Evolutionary conservation across 108 stramenopile genomes (phyloP).

Genomic region (Discostella pseudostelligera): DNA sequence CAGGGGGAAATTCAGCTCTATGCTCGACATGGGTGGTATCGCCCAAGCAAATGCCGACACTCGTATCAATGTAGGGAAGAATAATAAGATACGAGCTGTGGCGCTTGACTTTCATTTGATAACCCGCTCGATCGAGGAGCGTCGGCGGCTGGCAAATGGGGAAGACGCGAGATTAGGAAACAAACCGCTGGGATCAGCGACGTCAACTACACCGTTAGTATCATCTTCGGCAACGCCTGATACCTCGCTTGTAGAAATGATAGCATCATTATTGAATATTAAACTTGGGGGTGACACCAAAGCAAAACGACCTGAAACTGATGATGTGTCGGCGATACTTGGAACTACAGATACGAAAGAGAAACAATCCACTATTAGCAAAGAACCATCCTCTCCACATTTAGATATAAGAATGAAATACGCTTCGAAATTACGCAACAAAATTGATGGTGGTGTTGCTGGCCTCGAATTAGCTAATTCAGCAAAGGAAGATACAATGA

Average conservation of each 20-base stretch:
- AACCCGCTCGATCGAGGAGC: constrained; percentile 48
- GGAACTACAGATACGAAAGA: constrained; percentile 12
- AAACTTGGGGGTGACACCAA: constrained; percentile 41
- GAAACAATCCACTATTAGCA: not conserved
- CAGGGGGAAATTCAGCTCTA: constrained; percentile 43
- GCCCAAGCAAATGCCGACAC: constrained; percentile 42
- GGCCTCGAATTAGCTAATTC: constrained; percentile 73
- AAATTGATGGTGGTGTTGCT: constrained; percentile 66
- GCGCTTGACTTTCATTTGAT: constrained; percentile 81
- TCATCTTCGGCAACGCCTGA: constrained; percentile 25
- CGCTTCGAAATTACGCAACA: constrained; percentile 58
- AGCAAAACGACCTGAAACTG: constrained; percentile 26
- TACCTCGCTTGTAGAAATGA: constrained; percentile 42
- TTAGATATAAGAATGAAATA: constrained; percentile 80
- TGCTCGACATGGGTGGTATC: constrained; percentile 82
- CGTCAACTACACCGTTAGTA: not conserved
- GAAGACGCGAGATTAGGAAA: constrained; percentile 4
- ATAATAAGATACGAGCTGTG: constrained; percentile 75
- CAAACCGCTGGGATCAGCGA: not conserved
- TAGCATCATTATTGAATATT: constrained; percentile 60
- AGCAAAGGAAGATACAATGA: constrained; percentile 52
- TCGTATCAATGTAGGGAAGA: constrained; percentile 65
- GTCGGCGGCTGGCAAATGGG: constrained; percentile 14
- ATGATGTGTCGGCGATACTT: constrained; percentile 47
- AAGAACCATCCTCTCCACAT: constrained; percentile 7